Evolutionary conservation across 495 filamentous ascomycete species (phyloP).

Genomic region (Endocarpon pusillum): DNA sequence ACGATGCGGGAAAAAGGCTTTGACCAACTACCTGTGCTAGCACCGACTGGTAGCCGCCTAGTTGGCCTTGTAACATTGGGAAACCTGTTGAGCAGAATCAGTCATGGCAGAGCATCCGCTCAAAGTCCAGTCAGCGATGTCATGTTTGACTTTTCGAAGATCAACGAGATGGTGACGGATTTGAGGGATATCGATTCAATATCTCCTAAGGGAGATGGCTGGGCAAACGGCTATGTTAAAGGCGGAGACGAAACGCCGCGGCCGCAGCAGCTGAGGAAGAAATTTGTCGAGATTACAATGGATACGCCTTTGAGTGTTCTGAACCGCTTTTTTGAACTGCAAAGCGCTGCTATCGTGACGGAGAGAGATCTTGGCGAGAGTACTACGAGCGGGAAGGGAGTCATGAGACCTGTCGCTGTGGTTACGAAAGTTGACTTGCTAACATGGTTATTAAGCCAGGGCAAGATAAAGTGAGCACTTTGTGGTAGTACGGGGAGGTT

Average conservation of each 20-base stretch:
- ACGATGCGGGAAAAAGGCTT: slow-evolving; percentile 94
- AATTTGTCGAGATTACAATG: slow-evolving; percentile 84
- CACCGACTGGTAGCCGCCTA: slow-evolving; percentile 46
- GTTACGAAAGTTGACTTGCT: slow-evolving; percentile 94
- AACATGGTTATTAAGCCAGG: slow-evolving; percentile 76
- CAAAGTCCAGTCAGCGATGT: slow-evolving; percentile 62
- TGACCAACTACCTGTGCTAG: slow-evolving; percentile 85
- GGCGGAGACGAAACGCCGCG: slow-evolving; percentile 6
- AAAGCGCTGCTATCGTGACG: slow-evolving; percentile 84
- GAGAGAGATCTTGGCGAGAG: slow-evolving; percentile 37
- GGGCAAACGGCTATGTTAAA: slow-evolving; percentile 9
- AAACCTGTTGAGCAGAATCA: slow-evolving; percentile 82
- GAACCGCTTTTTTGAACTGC: slow-evolving; percentile 93
- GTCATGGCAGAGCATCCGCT: slow-evolving; percentile 55
- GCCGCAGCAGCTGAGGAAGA: slow-evolving; percentile 30
- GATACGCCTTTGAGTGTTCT: slow-evolving; percentile 72
- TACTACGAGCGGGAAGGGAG: slow-evolving; percentile 33
- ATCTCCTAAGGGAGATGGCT: no score
- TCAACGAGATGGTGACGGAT: slow-evolving; percentile 78
- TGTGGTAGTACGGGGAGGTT: no score
- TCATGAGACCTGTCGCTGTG: slow-evolving; percentile 68
- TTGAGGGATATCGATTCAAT: slow-evolving; percentile 49
- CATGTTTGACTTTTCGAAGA: slow-evolving; percentile 86
- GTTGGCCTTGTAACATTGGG: slow-evolving; percentile 87
- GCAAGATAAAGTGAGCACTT: slow-evolving; percentile 17